Evolutionary conservation across 1,284 basidiomycete genomes (phyloP), one percentile per base, ranked within the genome.

Genomic region (Rhodotorula sp.): DNA sequence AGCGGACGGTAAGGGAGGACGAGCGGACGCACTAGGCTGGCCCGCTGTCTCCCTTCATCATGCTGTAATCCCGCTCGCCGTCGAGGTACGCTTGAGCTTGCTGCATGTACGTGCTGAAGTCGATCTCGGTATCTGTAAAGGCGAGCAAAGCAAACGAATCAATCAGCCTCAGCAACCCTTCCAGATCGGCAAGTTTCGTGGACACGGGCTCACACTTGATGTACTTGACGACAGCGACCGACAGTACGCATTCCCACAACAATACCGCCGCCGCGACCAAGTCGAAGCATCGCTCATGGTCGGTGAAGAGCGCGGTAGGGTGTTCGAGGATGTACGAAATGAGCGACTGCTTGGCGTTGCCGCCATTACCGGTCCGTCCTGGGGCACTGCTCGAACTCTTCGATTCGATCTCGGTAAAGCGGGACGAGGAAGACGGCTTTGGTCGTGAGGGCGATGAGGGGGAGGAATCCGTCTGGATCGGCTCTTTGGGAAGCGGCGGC

Each of bases 91-190:
- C 80, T 63, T 89, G 84, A 2, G 91, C 86, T 72, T 99, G 96
- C 68, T 89, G 84, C 86, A 94, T 89, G 78, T 96, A 96, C 0
- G 94, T 95, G 78, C 88, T 85, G 86, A 90, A 99, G 82, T 99
- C 96, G 77, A 99, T 99, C 81, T 99, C 95, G n/a, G 96, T 99
- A 82, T 94, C 93, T 95, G 56, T n/a, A 15, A 20, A 24, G 3
- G 32, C 20, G 39, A 9, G 30, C n/a, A n/a, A 3, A 27, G 24
- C 30, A n/a, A 20, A 19, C 44, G 1, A 20, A 2, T n/a, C 10
- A 0, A 19, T 17, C 7, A 19, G 34, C 13, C n/a, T n/a, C n/a
- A n/a, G n/a, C n/a, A n/a, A n/a, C n/a, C n/a, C n/a, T n/a, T n/a
- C n/a, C n/a, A n/a, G n/a, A n/a, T 44, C 39, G 39, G 19, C 39